Base-by-base conservation (phyloP, 805 yeast genomes). In the Lachancea cidri region DNA sequence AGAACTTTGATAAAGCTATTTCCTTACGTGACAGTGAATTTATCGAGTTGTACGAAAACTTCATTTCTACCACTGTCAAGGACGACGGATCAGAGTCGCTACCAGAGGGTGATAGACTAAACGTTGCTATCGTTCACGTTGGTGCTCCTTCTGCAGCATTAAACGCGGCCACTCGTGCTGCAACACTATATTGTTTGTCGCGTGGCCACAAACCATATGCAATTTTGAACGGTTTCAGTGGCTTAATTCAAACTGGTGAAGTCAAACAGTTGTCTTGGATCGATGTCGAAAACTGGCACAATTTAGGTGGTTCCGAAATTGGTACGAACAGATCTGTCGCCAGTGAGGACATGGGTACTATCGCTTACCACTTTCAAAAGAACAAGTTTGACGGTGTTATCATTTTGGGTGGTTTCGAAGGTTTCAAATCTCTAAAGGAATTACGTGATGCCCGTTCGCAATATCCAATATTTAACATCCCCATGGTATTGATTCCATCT, bases 131-230 rank as follows among this genome's bases (percentile, higher is more conserved):
- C 47, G 74, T 93, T 40, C 86, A 88, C 57, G 85, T 91, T 34
- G 98, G 98, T 53, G 98, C 98, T 0, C 96, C 98, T 17, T 91
- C 98, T 9, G 96, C 95, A 38, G 97, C 96, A 35, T 75, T 93
- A 80, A 93, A 93, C 60, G 79, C 93, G 46, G 96, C 96, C 3
- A 79, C 88, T 8, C 76, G 89, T 49, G 86, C 97, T n/a, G 88
- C 89, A 52, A 88, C 94, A 5, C 69, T 85, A 14, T 91, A 86
- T 71, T 82, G 95, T 66, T 70, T 89, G 65, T 80, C 95, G 4
- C 77, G 79, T 47, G 98, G 98, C 17, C 98, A 93, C 71, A 77
- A 71, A 32, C 85, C 94, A n/a, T 79, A 70, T 55, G 96, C 96
- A 25, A 85, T 93, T 51, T 83, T 85, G 64, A 91, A 93, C 65